Evolutionary conservation across 306 rosid genomes (phyloP), one percentile per base, ranked within the genome.

Genomic region (Medicago arabica): DNA sequence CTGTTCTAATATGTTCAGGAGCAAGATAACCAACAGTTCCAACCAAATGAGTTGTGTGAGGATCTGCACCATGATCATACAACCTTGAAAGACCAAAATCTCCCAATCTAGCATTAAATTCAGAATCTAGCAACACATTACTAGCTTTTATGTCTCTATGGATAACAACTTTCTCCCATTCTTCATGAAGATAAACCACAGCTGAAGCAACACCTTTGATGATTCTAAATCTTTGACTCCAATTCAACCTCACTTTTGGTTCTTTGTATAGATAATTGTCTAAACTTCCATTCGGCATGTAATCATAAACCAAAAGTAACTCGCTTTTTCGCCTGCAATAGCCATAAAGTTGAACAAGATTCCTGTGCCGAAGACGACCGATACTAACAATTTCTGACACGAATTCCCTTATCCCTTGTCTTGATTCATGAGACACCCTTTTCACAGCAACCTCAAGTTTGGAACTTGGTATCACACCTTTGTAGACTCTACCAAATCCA

Each of bases 401-500:
- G 6, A 92, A 92, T 61, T 92, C 97, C 19, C 81, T 73, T 10
- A 92, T 40, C 2, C 97, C 97, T 81, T 92, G 97, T 75, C 85
- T 90, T 3, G 97, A 92, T 55, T 90, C 96, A 7, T 87, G 90
- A 0, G 97, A 92, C 25, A 92, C 79, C 44, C 92, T 69, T 82
- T 92, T 92, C 1, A 92, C 92, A 0, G 97, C 97, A 5, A 92
- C 89, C 38, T 46, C 77, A 38, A 83, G 74, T 71, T 84, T 87
- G 3, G 97, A 83, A 28, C 76, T 80, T 1, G 88, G 92, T 18
- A 92, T 70, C 53, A 85, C 86, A 8, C 97, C 97, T 74, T 87
- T 92, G 72, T 86, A 92, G n/a, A 92, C 96, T 59, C 86, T 82
- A 4, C 97, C 97, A 43, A 92, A 92, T 13, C 93, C 96, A 23